Evolutionary conservation across 2,329 filamentous ascomycete genomes (phyloP).

Genomic region (Aureobasidium sp.): DNA sequence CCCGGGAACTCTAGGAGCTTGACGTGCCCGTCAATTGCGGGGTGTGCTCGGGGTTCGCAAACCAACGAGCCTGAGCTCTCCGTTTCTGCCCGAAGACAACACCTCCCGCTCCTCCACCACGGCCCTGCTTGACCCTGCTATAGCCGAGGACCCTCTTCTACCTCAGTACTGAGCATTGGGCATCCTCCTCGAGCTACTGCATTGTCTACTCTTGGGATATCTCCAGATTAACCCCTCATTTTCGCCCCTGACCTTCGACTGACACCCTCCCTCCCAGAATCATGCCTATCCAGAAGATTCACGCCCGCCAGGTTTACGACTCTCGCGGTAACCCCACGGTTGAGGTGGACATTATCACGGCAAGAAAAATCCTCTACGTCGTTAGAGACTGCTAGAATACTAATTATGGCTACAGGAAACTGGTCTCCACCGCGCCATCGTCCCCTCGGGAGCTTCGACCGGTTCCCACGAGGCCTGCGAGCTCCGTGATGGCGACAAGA

Average conservation of each 20-base stretch:
- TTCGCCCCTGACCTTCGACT: neutral
- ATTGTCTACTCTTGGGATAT: neutral
- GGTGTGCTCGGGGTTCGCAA: neutral
- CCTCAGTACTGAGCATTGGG: neutral
- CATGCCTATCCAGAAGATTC: conserved; percentile 61
- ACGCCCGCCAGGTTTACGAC: conserved; percentile 80
- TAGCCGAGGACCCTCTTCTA: conserved; percentile 5
- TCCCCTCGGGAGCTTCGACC: conserved; percentile 92
- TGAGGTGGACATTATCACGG: conserved; percentile 95
- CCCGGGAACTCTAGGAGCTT: conserved; percentile 6
- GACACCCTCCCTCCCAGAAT: neutral
- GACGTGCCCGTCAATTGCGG: conserved; percentile 5
- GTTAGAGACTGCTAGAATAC: too few species aligned
- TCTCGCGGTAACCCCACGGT: conserved; percentile 97
- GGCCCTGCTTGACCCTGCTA: conserved; percentile 3
- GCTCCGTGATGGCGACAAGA: conserved; percentile 39
- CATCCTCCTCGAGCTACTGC: neutral
- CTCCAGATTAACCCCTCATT: neutral
- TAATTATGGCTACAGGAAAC: conserved; percentile 47
- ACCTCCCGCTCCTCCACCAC: neutral
- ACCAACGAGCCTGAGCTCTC: neutral
- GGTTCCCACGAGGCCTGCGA: conserved; percentile 49
- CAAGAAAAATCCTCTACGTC: too few species aligned
- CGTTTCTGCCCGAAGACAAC: conserved; percentile 9
- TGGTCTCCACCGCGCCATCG: conserved; percentile 93